phyloP scores from a whole-genome alignment of 768 basidiomycete genomes.

The Suillus bovinus region DNA sequence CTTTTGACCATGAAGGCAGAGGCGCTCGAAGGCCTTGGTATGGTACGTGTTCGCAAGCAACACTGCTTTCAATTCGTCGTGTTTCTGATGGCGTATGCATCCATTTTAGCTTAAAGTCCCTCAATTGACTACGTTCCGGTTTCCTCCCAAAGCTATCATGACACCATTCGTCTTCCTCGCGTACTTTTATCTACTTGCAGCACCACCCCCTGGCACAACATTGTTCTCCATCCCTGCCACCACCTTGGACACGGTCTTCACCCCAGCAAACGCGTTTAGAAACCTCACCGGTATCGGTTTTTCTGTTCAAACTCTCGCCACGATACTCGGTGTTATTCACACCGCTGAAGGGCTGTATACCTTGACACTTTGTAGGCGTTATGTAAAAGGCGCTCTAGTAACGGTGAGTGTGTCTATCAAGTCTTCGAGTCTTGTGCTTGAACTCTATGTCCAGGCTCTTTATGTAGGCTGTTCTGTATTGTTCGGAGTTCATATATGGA shows the following conservation, averaged over 20 bases:
- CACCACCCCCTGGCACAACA: constrained; percentile 12
- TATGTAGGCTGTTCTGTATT: constrained; percentile 52
- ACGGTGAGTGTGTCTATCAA: constrained; percentile 18
- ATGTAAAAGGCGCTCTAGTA: constrained; percentile 20
- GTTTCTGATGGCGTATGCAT: neutral
- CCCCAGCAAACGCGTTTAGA: constrained; percentile 20
- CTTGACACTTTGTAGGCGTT: constrained; percentile 29
- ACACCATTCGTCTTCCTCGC: constrained; percentile 21
- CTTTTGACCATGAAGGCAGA: constrained; percentile 78
- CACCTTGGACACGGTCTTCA: constrained; percentile 18
- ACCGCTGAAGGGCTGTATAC: constrained; percentile 29
- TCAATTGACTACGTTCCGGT: constrained; percentile 40
- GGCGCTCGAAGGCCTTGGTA: constrained; percentile 67
- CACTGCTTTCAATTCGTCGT: neutral
- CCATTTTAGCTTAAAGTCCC: constrained; percentile 21
- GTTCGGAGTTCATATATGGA: constrained; percentile 56
- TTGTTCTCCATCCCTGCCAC: constrained; percentile 15
- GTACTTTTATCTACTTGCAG: constrained; percentile 21
- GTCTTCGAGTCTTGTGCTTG: neutral
- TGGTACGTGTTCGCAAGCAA: constrained; percentile 46
- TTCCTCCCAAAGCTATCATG: constrained; percentile 41
- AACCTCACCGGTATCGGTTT: constrained; percentile 19
- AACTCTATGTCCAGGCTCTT: constrained; percentile 38
- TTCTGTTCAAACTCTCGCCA: constrained; percentile 10
- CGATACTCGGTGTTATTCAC: constrained; percentile 17